Percentiles rank a stretch among this genome's conserved stretches.
Conservation (phyloP, 805 yeast genomes). For the Pichia gijzeniarum region DNA sequence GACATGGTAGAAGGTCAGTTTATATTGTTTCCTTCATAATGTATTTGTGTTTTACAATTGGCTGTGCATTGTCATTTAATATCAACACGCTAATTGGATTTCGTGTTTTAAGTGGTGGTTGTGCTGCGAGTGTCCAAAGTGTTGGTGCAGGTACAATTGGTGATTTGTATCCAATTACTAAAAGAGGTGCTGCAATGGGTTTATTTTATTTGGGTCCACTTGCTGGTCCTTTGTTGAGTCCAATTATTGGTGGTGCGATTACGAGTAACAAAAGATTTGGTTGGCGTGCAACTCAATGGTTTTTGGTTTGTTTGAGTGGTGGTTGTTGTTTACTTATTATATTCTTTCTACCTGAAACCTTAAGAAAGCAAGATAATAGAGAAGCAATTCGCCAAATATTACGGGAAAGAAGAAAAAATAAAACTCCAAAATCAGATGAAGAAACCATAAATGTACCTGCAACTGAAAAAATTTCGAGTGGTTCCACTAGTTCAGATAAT, state of each 20-base stretch:
- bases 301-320: constrained; percentile 63
- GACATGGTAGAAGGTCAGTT: constrained; percentile 66
- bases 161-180: constrained; percentile 59
- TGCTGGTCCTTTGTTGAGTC: constrained; percentile 73
- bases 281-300: constrained; percentile 90
- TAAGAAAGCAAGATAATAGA: constrained; percentile 54
- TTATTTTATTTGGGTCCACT: constrained; percentile 75
- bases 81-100: constrained; percentile 60
- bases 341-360: constrained; percentile 72
- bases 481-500: too few species aligned
- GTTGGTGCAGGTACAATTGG: constrained; percentile 87
- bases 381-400: constrained; percentile 45
- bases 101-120: constrained; percentile 69
- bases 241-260: constrained; percentile 74
- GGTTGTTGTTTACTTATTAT: constrained; percentile 42
- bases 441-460: constrained; percentile 2
- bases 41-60: constrained; percentile 62
- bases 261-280: constrained; percentile 54
- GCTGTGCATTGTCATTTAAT: constrained; percentile 58
- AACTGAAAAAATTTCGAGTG: neutral
- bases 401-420: constrained; percentile 28
- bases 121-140: constrained; percentile 79
- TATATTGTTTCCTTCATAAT: constrained; percentile 62
- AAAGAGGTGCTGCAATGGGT: constrained; percentile 78
- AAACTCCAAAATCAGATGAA: constrained; percentile 15